A percentile compares a stretch with the other conserved stretches of the same genome.
Evolutionary conservation across 2,329 filamentous ascomycete genomes (phyloP).

Genomic region (Periconia digitata): DNA sequence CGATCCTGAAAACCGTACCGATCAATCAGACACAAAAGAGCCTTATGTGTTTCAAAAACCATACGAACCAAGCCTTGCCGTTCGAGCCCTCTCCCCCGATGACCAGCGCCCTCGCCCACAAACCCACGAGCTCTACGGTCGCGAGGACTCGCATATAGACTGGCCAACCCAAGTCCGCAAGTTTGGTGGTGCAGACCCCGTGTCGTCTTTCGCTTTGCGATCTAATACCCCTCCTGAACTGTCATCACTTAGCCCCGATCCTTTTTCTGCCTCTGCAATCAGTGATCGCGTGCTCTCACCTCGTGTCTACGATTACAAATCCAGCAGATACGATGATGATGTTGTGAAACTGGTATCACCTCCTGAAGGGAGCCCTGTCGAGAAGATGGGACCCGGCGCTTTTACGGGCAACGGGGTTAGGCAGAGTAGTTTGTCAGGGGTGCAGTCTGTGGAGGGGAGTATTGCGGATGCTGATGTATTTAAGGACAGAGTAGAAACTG

Average conservation of each 20-base stretch:
- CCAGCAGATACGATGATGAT: constrained; percentile 10
- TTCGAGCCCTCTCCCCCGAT: constrained; percentile 3
- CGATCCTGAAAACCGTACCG: neutral
- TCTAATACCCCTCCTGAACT: neutral
- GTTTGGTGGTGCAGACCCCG: constrained; percentile 15
- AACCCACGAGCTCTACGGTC: constrained; percentile 19
- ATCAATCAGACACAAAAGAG: too few species aligned
- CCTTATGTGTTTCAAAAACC: too few species aligned
- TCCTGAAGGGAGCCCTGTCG: too few species aligned
- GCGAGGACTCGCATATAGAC: constrained; percentile 23
- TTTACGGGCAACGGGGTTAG: neutral
- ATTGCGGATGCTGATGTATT: too few species aligned
- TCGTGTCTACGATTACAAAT: constrained; percentile 10
- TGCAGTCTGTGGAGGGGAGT: neutral
- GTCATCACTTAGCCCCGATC: constrained; percentile 8
- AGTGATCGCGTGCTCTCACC: neutral
- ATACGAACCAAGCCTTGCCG: too few species aligned
- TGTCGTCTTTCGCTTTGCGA: neutral
- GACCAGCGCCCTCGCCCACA: constrained; percentile 3
- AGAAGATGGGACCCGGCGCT: neutral
- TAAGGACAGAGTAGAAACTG: too few species aligned
- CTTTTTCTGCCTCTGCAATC: constrained; percentile 4
- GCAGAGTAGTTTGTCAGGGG: neutral
- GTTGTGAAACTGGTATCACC: too few species aligned
- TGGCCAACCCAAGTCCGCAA: constrained; percentile 24